phyloP scores from a whole-genome alignment of 2,329 filamentous ascomycete species.

The Zymoseptoria pseudotritici region DNA sequence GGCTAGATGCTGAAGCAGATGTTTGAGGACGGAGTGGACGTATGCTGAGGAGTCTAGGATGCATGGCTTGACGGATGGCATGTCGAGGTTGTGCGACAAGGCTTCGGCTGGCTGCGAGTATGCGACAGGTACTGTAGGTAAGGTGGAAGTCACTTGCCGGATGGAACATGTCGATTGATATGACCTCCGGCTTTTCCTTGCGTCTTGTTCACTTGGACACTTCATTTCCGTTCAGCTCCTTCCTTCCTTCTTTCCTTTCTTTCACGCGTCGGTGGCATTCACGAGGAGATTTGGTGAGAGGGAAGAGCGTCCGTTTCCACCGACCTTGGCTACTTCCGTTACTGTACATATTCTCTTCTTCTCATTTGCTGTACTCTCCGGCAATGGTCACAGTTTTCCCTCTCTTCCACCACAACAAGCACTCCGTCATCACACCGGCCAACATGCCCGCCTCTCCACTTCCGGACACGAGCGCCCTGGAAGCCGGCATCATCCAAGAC shows the following conservation, averaged over 20 bases:
- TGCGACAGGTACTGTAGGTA: background rate
- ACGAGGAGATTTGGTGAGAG: background rate
- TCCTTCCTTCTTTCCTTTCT: background rate
- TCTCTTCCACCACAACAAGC: background rate
- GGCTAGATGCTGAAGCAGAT: background rate
- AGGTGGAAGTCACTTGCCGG: background rate
- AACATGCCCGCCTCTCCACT: constrained; percentile 16
- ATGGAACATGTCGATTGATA: background rate
- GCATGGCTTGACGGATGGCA: background rate
- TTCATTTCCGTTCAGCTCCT: background rate
- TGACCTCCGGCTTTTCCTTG: background rate
- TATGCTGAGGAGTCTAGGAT: background rate
- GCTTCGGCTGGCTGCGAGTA: background rate
- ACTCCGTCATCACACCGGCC: background rate
- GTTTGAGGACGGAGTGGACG: background rate
- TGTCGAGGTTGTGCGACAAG: background rate
- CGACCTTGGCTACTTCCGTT: background rate
- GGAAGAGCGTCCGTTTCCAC: background rate
- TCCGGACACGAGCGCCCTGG: constrained; percentile 26
- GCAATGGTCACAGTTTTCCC: background rate
- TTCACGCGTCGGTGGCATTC: background rate
- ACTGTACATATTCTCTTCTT: background rate
- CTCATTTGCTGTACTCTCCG: background rate
- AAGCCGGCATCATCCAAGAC: constrained; percentile 30
- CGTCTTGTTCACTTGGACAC: background rate